phyloP scores from a whole-genome alignment of 441 rosid genomes.

The Manihot esculenta region DNA sequence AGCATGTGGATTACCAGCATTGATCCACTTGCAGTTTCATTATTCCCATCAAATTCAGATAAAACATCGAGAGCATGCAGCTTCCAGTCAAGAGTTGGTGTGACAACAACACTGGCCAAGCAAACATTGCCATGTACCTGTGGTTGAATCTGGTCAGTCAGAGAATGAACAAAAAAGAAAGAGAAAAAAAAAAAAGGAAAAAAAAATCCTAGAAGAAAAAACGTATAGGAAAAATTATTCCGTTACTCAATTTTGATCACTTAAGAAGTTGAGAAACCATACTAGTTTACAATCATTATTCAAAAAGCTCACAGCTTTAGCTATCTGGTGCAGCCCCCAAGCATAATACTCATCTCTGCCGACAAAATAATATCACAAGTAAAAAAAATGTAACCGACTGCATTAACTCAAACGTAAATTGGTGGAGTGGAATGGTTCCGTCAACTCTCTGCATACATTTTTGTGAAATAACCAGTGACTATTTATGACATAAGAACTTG shows the following conservation, averaged over 20 bases:
- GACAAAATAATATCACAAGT: constrained; percentile 14
- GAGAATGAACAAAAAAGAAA: not conserved
- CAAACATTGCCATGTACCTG: constrained; percentile 99
- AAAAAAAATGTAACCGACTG: not conserved
- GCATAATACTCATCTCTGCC: constrained; percentile 94
- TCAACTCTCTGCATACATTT: not conserved
- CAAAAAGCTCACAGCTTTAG: constrained; percentile 98
- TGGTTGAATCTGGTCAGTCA: constrained; percentile 25
- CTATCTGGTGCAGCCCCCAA: constrained; percentile 87
- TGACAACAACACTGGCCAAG: constrained; percentile 91
- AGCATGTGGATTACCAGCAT: constrained; percentile 81
- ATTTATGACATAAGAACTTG: not conserved
- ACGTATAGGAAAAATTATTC: not conserved
- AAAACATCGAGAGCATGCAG: constrained; percentile 96
- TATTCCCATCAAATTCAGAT: constrained; percentile 92
- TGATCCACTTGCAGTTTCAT: constrained; percentile 75
- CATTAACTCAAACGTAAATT: not conserved
- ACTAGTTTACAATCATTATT: constrained; percentile 98
- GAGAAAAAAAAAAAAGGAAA: not conserved
- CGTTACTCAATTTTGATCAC: not conserved
- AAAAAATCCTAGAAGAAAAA: not conserved
- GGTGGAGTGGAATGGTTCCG: not conserved
- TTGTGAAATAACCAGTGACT: not conserved
- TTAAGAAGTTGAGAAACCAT: constrained; percentile 30
- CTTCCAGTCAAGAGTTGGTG: constrained; percentile 98